A percentile compares a stretch with the other conserved stretches of the same genome.
Conservation (phyloP, 139 green algal species). For the Volvox africanus region DNA sequence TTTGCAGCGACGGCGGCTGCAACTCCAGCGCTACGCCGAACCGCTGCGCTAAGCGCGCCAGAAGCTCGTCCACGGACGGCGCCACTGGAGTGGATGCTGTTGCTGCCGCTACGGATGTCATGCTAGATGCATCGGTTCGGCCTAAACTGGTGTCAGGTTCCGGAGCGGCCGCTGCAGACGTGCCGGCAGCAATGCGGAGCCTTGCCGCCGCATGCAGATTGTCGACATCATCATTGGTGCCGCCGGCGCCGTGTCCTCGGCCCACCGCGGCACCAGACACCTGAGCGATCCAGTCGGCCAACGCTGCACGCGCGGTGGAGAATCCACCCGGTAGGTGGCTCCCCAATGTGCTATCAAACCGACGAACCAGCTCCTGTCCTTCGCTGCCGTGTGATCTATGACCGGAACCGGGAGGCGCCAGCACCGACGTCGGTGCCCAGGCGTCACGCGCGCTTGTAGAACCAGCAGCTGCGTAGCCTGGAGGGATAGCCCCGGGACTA, state of each 20-base stretch:
- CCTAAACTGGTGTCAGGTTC: no score
- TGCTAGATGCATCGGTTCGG: no score
- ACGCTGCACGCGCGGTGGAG: neutral
- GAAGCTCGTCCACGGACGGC: conserved; percentile 21
- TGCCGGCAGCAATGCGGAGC: neutral
- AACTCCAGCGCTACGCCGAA: conserved; percentile 26
- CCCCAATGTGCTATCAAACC: neutral
- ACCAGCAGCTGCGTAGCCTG: neutral
- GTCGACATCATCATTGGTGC: neutral
- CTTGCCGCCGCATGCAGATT: neutral
- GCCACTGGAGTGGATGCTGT: neutral
- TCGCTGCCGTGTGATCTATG: neutral
- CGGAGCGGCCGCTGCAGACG: neutral
- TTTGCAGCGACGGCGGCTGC: neutral
- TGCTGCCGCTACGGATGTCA: no score
- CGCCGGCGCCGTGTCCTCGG: neutral
- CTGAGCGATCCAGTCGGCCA: conserved; percentile 7
- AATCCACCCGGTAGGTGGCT: neutral
- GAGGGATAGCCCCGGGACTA: neutral
- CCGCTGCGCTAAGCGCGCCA: conserved; percentile 1
- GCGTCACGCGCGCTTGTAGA: neutral
- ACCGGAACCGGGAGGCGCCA: neutral
- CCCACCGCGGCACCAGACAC: neutral
- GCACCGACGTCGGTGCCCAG: neutral
- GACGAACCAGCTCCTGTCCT: neutral